Conservation (phyloP, 2,329 filamentous ascomycete species). For the Xylaria sp. region DNA sequence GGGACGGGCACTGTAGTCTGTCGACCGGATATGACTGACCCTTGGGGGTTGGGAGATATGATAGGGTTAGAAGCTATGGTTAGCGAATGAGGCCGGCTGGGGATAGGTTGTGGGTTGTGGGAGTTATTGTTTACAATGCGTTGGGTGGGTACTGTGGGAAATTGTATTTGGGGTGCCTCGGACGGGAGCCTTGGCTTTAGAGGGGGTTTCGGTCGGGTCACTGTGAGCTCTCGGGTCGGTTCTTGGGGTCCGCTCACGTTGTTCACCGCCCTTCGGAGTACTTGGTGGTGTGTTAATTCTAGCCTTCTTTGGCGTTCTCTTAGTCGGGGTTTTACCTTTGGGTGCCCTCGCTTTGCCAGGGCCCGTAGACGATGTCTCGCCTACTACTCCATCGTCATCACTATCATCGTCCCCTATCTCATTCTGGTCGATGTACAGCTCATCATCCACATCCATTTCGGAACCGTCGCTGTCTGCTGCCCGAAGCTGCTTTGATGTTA, state of each 20-base stretch:
- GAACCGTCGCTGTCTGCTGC: conserved; percentile 44
- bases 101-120: conserved; percentile 10
- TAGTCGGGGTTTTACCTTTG: conserved; percentile 37
- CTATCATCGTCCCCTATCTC: conserved; percentile 44
- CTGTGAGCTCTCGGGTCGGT: conserved; percentile 19
- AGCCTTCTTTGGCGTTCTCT: conserved; percentile 31
- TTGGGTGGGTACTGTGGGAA: conserved; percentile 15
- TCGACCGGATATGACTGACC: conserved; percentile 9
- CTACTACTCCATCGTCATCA: conserved; percentile 33
- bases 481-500: conserved; percentile 42
- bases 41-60: conserved; percentile 8
- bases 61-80: conserved; percentile 9
- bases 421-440: conserved; percentile 46
- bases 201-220: conserved; percentile 1
- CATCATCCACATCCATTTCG: conserved; percentile 46
- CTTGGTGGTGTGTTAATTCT: conserved; percentile 45
- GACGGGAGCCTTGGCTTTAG: conserved; percentile 5
- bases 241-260: neutral
- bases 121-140: conserved; percentile 16
- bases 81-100: conserved; percentile 17
- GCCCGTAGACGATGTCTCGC: conserved; percentile 6
- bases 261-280: conserved; percentile 36
- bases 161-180: conserved; percentile 5
- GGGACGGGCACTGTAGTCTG: conserved; percentile 5
- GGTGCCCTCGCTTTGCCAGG: conserved; percentile 9